These are phyloP conservation scores for Colletotrichum costaricense DNA, from an alignment of 2,329 filamentous ascomycete species.

Conservation along the genomic window DNA sequence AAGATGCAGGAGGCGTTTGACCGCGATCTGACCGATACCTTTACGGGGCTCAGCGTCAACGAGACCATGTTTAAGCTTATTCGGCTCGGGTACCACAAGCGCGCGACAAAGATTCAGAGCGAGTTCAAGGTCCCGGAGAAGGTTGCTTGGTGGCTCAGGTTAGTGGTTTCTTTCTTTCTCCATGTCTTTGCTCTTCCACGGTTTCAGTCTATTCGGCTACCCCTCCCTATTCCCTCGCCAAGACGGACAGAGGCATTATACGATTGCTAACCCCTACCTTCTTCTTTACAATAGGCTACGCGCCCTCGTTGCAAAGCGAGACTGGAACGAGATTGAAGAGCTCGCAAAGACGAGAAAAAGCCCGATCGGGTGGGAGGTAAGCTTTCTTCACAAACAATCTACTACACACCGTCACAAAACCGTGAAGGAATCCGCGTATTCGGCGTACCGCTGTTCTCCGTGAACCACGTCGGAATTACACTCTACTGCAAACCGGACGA, in stretches of 20 bases:
- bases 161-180: conserved; percentile 39
- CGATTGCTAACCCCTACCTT: background rate
- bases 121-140: conserved; percentile 96
- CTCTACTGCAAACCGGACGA: background rate
- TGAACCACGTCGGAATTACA: background rate
- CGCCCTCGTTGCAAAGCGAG: conserved; percentile 87
- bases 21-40: conserved; percentile 81
- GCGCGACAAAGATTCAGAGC: conserved; percentile 87
- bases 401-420: background rate
- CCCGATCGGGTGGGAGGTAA: conserved; percentile 95
- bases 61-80: conserved; percentile 93
- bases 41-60: conserved; percentile 87
- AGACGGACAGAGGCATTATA: background rate
- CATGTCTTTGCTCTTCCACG: too few relatives aligned
- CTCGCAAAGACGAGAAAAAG: conserved; percentile 82
- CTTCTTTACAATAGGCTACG: conserved; percentile 69
- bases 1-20: conserved; percentile 90
- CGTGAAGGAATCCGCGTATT: background rate
- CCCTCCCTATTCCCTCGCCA: conserved; percentile 3
- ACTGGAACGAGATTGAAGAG: conserved; percentile 94
- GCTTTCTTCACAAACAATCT: conserved; percentile 43
- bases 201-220: too few relatives aligned
- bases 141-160: conserved; percentile 86
- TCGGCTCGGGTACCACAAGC: conserved; percentile 81
- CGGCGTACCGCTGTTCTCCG: background rate